A percentile compares a stretch with the other conserved stretches of the same genome.
These are phyloP conservation scores for Phaeosphaeriaceae sp. DNA, from an alignment of 2,329 filamentous ascomycete genomes.

Conservation along the genomic window DNA sequence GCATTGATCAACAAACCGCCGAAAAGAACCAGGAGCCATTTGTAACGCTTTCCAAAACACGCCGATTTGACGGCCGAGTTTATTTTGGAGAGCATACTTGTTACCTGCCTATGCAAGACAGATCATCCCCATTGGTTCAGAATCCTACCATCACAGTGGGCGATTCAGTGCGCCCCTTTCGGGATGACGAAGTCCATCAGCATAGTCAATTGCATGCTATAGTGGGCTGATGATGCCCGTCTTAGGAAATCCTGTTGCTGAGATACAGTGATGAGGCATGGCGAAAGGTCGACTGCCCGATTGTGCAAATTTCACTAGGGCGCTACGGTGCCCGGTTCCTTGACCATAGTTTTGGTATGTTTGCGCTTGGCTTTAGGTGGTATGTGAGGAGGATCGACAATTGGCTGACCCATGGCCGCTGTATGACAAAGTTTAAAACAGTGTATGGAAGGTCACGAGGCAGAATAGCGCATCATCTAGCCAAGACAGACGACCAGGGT, in stretches of 20 bases:
- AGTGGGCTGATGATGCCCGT: conserved; percentile 30
- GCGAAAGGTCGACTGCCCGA: conserved; percentile 24
- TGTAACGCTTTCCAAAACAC: conserved; percentile 83
- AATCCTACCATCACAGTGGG: conserved; percentile 49
- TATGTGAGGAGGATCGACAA: conserved; percentile 20
- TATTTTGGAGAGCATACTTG: conserved; percentile 83
- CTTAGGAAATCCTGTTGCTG: conserved; percentile 2
- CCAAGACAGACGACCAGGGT: conserved; percentile 24
- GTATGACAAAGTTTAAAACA: conserved; percentile 28
- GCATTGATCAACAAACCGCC: conserved; percentile 84
- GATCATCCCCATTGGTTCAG: conserved; percentile 32
- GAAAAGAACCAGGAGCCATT: conserved; percentile 84
- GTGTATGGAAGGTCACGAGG: conserved; percentile 22
- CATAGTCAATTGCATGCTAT: conserved; percentile 32
- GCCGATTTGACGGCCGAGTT: conserved; percentile 81
- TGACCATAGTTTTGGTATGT: conserved; percentile 25
- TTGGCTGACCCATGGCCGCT: conserved; percentile 28
- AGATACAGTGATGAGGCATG: conserved; percentile 12
- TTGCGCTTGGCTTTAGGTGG: conserved; percentile 39
- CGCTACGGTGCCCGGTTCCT: conserved; percentile 16
- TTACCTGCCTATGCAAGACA: conserved; percentile 42
- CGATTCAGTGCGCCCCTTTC: conserved; percentile 40
- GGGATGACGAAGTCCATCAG: conserved; percentile 36
- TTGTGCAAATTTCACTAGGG: not conserved
- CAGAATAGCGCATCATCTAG: conserved; percentile 31